A percentile compares a stretch with the other conserved stretches of the same genome.
Evolutionary conservation across 495 filamentous ascomycete species (phyloP).

Genomic region (Aspergillus steynii): DNA sequence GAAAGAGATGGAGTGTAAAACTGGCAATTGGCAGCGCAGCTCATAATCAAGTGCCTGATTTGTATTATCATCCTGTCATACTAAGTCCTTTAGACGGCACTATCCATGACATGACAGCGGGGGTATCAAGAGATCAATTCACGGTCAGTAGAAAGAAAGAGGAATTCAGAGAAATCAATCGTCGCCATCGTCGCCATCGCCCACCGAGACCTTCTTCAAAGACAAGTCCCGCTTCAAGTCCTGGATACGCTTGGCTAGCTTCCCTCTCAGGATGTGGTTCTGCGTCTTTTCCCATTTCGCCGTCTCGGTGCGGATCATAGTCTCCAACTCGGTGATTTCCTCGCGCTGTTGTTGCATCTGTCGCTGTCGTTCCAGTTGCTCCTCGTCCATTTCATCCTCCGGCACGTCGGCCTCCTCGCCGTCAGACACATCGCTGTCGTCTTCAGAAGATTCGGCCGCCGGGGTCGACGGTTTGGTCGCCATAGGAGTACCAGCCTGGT

Average conservation of each 20-base stretch:
- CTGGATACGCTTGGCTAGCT: conserved; percentile 49
- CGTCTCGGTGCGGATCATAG: conserved; percentile 45
- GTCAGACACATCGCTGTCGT: conserved; percentile 55
- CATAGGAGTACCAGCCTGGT: conserved; percentile 35
- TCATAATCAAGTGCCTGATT: not conserved
- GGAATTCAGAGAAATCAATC: conserved; percentile 17
- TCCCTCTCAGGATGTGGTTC: conserved; percentile 52
- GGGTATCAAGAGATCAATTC: conserved; percentile 19
- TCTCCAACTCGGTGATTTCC: conserved; percentile 50
- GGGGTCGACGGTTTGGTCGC: conserved; percentile 39
- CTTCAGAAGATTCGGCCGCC: conserved; percentile 46
- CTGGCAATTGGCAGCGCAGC: not conserved
- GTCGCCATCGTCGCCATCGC: conserved; percentile 39
- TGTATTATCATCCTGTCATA: not conserved
- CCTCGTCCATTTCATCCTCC: conserved; percentile 62
- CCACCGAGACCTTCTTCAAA: conserved; percentile 51
- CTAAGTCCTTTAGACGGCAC: not conserved
- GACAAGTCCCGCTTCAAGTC: conserved; percentile 48
- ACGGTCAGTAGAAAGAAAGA: conserved; percentile 1
- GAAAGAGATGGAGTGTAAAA: not conserved
- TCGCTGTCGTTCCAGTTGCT: conserved; percentile 46
- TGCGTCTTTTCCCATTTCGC: conserved; percentile 41
- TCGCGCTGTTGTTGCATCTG: conserved; percentile 52
- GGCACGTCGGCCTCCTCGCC: conserved; percentile 62
- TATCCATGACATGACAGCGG: not conserved